Percentiles rank a stretch among this genome's conserved stretches.
Conservation (phyloP, 805 yeast genomes). For the Candida nonsorbophila region DNA sequence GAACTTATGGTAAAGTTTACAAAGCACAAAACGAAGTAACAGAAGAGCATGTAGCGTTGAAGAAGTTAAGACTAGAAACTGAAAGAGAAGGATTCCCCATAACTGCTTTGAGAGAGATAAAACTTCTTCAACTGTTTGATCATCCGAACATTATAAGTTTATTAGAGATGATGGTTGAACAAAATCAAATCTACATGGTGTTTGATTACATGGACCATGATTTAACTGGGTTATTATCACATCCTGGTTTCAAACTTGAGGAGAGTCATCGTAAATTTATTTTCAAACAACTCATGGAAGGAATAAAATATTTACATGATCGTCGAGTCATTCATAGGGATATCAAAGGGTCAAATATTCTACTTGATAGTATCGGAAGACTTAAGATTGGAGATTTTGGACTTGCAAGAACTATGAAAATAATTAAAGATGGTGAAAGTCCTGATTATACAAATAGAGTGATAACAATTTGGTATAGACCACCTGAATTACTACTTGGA, state of each 20-base stretch:
- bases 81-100: conserved; percentile 96
- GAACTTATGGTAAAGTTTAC: conserved; percentile 95
- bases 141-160: conserved; percentile 81
- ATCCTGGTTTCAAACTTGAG: conserved; percentile 58
- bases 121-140: conserved; percentile 73
- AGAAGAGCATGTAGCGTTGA: conserved; percentile 74
- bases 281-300: conserved; percentile 61
- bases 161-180: conserved; percentile 85
- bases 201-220: conserved; percentile 94
- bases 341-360: conserved; percentile 74
- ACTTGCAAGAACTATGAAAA: conserved; percentile 70
- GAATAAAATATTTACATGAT: conserved; percentile 63
- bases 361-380: conserved; percentile 57
- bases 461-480: conserved; percentile 95
- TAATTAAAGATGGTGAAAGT: conserved; percentile 42
- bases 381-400: conserved; percentile 81
- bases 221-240: conserved; percentile 78
- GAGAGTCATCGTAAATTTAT: conserved; percentile 64
- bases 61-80: conserved; percentile 73
- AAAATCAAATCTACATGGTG: conserved; percentile 74
- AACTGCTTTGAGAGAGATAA: conserved; percentile 89
- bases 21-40: conserved; percentile 74
- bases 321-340: conserved; percentile 73
- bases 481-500: conserved; percentile 89
- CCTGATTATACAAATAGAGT: conserved; percentile 93